These are phyloP conservation scores for Stachybotrys elegans DNA, from an alignment of 2,329 filamentous ascomycete genomes.

Conservation along the genomic window DNA sequence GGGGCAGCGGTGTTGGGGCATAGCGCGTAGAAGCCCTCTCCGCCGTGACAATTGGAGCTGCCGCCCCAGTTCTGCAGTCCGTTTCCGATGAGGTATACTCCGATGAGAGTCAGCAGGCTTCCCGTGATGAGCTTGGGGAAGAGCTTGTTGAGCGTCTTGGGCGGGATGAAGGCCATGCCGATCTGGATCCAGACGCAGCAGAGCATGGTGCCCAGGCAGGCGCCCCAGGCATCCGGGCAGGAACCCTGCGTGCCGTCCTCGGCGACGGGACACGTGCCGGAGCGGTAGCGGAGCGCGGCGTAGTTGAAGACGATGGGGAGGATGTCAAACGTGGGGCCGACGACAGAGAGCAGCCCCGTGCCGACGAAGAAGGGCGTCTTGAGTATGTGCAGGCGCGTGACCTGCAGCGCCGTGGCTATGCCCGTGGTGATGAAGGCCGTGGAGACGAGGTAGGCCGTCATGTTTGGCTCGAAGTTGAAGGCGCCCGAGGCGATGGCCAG, in stretches of 20 bases:
- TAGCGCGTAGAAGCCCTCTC: constrained; percentile 5
- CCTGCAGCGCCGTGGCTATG: constrained; percentile 54
- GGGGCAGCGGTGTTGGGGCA: constrained; percentile 6
- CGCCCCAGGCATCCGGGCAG: constrained; percentile 8
- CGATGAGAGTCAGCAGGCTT: constrained; percentile 6
- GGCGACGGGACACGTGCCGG: constrained; percentile 5
- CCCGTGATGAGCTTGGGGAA: constrained; percentile 8
- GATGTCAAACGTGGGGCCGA: constrained; percentile 8
- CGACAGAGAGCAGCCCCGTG: constrained; percentile 7
- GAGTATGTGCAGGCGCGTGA: constrained; percentile 34
- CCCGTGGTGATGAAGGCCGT: constrained; percentile 56
- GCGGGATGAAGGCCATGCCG: constrained; percentile 6
- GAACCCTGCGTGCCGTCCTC: constrained; percentile 5
- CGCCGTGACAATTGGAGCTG: constrained; percentile 6
- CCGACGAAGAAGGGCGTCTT: constrained; percentile 8
- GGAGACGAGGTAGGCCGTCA: constrained; percentile 4
- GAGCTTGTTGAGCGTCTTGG: constrained; percentile 5
- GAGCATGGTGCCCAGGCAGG: constrained; percentile 7
- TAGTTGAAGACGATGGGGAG: constrained; percentile 8
- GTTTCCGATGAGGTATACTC: constrained; percentile 6
- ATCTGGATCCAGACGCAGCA: constrained; percentile 7
- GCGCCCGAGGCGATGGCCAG: constrained; percentile 50
- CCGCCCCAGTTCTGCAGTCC: constrained; percentile 9
- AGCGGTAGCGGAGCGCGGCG: constrained; percentile 3
- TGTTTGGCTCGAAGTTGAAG: constrained; percentile 51